A percentile compares a stretch with the other conserved stretches of the same genome.
These are phyloP conservation scores for Dactylellina sp. DNA, from an alignment of 2,329 filamentous ascomycete species.

Conservation along the genomic window DNA sequence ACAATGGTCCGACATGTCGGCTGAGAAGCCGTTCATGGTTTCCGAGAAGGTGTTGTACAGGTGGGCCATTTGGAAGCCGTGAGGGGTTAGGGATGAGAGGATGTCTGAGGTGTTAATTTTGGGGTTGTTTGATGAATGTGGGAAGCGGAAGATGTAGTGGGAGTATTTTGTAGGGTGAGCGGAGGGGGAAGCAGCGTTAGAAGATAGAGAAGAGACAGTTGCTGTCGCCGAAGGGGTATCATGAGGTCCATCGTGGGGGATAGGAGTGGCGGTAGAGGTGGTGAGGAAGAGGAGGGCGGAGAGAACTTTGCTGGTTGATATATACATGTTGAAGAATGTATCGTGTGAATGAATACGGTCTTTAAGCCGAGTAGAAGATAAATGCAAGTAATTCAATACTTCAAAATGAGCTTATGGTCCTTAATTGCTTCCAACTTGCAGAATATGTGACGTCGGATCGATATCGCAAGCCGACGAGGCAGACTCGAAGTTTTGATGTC, in stretches of 20 bases:
- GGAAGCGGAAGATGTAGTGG: conserved; percentile 51
- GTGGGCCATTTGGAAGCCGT: conserved; percentile 48
- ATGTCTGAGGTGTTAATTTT: conserved; percentile 42
- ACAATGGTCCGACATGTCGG: conserved; percentile 58
- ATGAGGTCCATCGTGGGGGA: conserved; percentile 21
- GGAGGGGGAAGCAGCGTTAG: neutral
- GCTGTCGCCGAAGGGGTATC: conserved; percentile 7
- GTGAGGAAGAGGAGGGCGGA: conserved; percentile 31
- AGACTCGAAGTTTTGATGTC: no score
- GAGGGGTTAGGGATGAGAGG: conserved; percentile 35
- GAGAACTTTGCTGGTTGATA: conserved; percentile 2
- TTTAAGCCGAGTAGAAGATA: no score
- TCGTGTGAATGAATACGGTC: neutral
- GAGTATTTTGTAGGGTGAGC: conserved; percentile 40
- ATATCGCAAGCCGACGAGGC: conserved; percentile 7
- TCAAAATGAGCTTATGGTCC: no score
- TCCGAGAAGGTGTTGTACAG: conserved; percentile 36
- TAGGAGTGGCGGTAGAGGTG: conserved; percentile 20
- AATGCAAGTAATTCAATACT: neutral
- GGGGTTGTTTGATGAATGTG: neutral
- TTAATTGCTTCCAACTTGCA: conserved; percentile 5
- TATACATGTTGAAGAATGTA: conserved; percentile 2
- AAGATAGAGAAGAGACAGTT: neutral
- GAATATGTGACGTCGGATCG: neutral
- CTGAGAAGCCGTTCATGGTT: conserved; percentile 59